Evolutionary conservation across 2,329 filamentous ascomycete species (phyloP), one percentile per base, ranked within the genome.

Genomic region (Rutstroemia sp.): DNA sequence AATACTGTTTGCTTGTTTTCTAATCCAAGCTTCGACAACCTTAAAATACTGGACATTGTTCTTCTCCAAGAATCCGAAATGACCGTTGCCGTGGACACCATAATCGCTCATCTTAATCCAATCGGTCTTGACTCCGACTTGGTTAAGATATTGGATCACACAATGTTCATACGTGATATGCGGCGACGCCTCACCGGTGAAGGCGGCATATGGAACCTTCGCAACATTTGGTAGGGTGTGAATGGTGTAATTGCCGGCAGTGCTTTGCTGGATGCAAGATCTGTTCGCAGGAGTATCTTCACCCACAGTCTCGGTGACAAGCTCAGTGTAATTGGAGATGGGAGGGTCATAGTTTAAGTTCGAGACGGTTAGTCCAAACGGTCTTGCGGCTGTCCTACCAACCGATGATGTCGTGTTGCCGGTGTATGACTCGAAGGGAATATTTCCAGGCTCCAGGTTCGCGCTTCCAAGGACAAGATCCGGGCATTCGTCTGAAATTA

Each of bases 141-240:
- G 63, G 12, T 63, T 58, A 7, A 66, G 48, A 45, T 60, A 58
- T 7, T 60, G 53, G 18, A 70, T 59, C 2, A 67, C 58, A 56
- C 70, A 71, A 45, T 71, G 65, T 51, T 70, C 67, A 52, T 69
- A 70, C 3, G 68, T 66, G 27, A 64, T 63, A 52, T 71, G 66
- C 12, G 63, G 62, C 44, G 63, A 64, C 2, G 68, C 69, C 52
- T 70, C 64, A 21, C 66, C 64, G 2, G 69, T 69, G 27, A 71
- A 61, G 18, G 63, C 63, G 12, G 70, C 59, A 21, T 68, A 68
- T 4, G 69, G 68, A 34, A 67, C 68, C 21, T 60, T 61, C 4
- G 65, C 62, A 19, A 69, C 59, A 21, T 68, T 68, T 3, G 58
- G 54, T 0, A 63, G 54, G 21, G 48, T 56, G 14, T 56, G 54